A percentile compares a stretch with the other conserved stretches of the same genome.
These are phyloP conservation scores for Strobilomyces confusus DNA, from an alignment of 768 basidiomycete species.

Conservation along the genomic window DNA sequence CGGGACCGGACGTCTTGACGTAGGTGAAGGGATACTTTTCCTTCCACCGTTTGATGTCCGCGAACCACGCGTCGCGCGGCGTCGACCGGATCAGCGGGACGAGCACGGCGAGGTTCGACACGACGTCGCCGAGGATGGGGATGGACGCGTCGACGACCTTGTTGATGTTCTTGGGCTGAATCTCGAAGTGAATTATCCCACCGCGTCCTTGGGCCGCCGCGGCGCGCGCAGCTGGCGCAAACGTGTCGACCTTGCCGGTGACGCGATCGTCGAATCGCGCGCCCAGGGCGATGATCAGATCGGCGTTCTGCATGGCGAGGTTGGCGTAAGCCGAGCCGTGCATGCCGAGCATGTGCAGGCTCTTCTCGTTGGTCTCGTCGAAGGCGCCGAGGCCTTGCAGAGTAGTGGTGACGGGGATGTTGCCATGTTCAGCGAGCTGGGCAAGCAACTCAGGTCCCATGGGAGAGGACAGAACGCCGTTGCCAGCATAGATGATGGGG, in stretches of 20 bases:
- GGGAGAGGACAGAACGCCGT: conserved; percentile 80
- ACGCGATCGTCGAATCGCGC: conserved; percentile 98
- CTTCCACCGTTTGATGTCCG: conserved; percentile 83
- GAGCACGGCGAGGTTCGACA: conserved; percentile 73
- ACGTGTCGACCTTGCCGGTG: conserved; percentile 83
- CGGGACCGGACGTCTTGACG: conserved; percentile 50
- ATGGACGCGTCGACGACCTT: conserved; percentile 96
- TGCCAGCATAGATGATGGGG: conserved; percentile 91
- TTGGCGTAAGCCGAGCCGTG: conserved; percentile 98
- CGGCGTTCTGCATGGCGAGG: conserved; percentile 95
- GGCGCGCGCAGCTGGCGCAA: conserved; percentile 86
- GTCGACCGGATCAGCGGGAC: conserved; percentile 70
- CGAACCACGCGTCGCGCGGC: conserved; percentile 78
- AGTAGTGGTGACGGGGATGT: conserved; percentile 97
- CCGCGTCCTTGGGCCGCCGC: conserved; percentile 85
- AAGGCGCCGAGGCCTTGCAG: conserved; percentile 94
- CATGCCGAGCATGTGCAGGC: conserved; percentile 98
- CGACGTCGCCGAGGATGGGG: conserved; percentile 91
- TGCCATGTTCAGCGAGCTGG: conserved; percentile 74
- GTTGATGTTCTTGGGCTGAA: conserved; percentile 98
- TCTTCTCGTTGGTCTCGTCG: conserved; percentile 83
- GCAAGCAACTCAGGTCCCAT: conserved; percentile 79
- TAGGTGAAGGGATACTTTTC: conserved; percentile 86
- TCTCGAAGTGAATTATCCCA: conserved; percentile 99
- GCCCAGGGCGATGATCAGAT: conserved; percentile 96